These are phyloP conservation scores for Plasmodium vinckei DNA, from an alignment of 169 alveolate genomes.

Conservation along the genomic window DNA sequence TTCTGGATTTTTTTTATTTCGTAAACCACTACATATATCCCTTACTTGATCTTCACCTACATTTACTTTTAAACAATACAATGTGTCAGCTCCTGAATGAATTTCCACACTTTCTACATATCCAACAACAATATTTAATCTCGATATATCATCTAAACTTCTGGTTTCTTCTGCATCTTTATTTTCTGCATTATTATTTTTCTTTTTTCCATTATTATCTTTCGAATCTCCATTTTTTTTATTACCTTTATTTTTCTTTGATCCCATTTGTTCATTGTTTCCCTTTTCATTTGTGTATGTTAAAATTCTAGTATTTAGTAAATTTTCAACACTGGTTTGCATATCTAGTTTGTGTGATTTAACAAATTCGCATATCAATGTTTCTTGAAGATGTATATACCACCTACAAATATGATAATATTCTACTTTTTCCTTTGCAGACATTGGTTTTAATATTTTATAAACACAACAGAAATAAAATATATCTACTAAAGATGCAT, in stretches of 20 bases:
- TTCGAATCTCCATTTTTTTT: slow-evolving; percentile 27
- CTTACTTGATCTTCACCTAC: slow-evolving; percentile 82
- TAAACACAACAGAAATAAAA: slow-evolving; percentile 61
- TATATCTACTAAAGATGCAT: slow-evolving; percentile 61
- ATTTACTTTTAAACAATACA: slow-evolving; percentile 84
- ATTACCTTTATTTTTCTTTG: slow-evolving; percentile 1
- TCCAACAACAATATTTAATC: slow-evolving; percentile 82
- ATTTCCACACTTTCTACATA: slow-evolving; percentile 80
- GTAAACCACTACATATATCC: slow-evolving; percentile 87
- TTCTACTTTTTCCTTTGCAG: slow-evolving; percentile 58
- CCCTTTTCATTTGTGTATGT: slow-evolving; percentile 12
- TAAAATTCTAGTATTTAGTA: slow-evolving; percentile 17
- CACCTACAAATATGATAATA: slow-evolving; percentile 45
- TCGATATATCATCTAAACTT: slow-evolving; percentile 81
- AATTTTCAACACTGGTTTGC: slow-evolving; percentile 16
- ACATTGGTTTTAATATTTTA: slow-evolving; percentile 39
- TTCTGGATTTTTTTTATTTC: slow-evolving; percentile 82
- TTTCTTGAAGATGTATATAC: slow-evolving; percentile 72
- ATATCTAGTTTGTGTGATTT: slow-evolving; percentile 40
- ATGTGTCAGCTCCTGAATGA: slow-evolving; percentile 86
- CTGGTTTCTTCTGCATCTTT: slow-evolving; percentile 76
- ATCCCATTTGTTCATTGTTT: neutral
- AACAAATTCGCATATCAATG: slow-evolving; percentile 22
- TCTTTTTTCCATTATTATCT: slow-evolving; percentile 30
- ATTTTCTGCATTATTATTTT: slow-evolving; percentile 33